These are phyloP conservation scores for Eucalyptus sp. DNA, from an alignment of 345 rosid genomes.

Conservation along the genomic window DNA sequence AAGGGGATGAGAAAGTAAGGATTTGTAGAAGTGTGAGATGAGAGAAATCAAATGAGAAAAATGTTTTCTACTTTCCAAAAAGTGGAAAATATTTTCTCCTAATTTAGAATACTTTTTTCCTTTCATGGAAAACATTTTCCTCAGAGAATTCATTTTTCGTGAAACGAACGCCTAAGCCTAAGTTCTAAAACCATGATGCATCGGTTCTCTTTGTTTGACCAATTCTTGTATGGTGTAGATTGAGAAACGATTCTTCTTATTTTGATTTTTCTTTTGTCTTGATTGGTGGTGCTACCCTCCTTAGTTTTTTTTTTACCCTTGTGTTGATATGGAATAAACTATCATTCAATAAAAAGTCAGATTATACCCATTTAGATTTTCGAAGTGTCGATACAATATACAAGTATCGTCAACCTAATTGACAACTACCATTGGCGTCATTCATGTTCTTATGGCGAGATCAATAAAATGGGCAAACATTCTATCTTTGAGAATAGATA, in stretches of 20 bases:
- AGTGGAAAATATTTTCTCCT: no score
- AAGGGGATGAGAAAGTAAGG: no score
- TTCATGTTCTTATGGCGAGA: background rate
- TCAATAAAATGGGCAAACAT: no score
- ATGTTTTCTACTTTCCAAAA: no score
- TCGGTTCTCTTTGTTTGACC: background rate
- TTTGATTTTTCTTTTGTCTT: background rate
- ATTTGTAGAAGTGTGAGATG: no score
- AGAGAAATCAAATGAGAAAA: no score
- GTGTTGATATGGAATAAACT: background rate
- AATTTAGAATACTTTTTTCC: no score
- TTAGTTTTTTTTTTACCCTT: background rate
- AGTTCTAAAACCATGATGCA: background rate
- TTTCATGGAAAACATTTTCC: no score
- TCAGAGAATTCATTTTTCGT: no score
- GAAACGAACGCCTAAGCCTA: no score
- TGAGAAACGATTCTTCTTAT: background rate
- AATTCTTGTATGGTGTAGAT: background rate
- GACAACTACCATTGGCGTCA: rapidly evolving
- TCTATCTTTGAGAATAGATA: no score
- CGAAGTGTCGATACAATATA: rapidly evolving
- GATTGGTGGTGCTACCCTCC: background rate
- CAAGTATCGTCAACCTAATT: background rate
- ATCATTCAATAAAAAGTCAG: background rate
- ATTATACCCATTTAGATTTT: rapidly evolving